A percentile compares a stretch with the other conserved stretches of the same genome.
phyloP scores from a whole-genome alignment of 345 rosid genomes.

The Diplotaxis tenuifolia region DNA sequence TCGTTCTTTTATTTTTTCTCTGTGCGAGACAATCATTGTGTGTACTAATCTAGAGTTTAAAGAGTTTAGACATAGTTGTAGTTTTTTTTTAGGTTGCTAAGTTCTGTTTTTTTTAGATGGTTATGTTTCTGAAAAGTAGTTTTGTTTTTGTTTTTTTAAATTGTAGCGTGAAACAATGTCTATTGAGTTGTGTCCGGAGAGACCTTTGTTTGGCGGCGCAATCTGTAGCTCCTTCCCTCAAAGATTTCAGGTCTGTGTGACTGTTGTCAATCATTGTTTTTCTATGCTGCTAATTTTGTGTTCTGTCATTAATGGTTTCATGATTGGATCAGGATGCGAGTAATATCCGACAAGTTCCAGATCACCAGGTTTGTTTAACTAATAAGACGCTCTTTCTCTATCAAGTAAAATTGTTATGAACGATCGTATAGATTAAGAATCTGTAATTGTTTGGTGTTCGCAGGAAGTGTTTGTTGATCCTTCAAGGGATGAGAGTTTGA shows the following conservation, averaged over 20 bases:
- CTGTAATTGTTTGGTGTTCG: background rate
- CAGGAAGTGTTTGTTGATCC: constrained; percentile 88
- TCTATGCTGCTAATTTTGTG: background rate
- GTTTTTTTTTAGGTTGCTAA: background rate
- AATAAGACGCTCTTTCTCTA: background rate
- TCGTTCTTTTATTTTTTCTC: background rate
- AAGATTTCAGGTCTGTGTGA: constrained; percentile 56
- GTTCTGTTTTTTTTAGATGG: background rate
- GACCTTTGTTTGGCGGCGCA: constrained; percentile 67
- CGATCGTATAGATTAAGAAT: background rate
- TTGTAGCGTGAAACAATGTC: constrained; percentile 40
- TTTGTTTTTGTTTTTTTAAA: background rate
- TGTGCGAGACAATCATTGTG: too few relatives aligned
- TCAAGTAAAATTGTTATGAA: background rate
- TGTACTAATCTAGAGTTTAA: background rate
- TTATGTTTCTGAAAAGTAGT: background rate
- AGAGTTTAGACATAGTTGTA: background rate
- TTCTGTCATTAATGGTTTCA: background rate
- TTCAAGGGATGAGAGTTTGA: constrained; percentile 79
- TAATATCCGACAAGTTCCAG: constrained; percentile 65
- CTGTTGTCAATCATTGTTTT: background rate
- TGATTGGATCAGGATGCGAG: constrained; percentile 58
- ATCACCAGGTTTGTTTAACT: constrained; percentile 59
- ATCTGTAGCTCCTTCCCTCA: constrained; percentile 48
- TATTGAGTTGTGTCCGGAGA: constrained; percentile 36